A percentile compares a stretch with the other conserved stretches of the same genome.
phyloP scores from a whole-genome alignment of 2,329 filamentous ascomycete species.

The Helotiales sp. region DNA sequence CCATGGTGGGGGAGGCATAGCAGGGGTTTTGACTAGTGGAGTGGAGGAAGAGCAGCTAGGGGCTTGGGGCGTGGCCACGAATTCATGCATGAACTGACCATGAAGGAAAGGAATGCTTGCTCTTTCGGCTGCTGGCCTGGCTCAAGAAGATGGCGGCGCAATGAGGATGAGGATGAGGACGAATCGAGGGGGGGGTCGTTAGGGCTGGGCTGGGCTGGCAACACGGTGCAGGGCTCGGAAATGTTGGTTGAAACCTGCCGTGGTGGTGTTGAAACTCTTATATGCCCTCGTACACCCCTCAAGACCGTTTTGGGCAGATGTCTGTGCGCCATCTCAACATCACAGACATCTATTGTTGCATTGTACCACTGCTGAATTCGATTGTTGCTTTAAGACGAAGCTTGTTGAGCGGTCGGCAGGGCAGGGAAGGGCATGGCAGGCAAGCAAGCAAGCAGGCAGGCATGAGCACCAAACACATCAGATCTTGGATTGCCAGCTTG shows the following conservation, averaged over 20 bases:
- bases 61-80: slow-evolving; percentile 40
- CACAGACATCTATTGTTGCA: slow-evolving; percentile 33
- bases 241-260: slow-evolving; percentile 41
- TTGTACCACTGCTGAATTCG: slow-evolving; percentile 24
- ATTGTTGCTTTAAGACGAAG: slow-evolving; percentile 35
- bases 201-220: not conserved
- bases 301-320: slow-evolving; percentile 40
- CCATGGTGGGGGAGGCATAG: slow-evolving; percentile 37
- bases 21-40: slow-evolving; percentile 38
- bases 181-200: too few relatives aligned
- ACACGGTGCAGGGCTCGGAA: slow-evolving; percentile 25
- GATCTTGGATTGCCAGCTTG: slow-evolving; percentile 35
- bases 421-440: slow-evolving; percentile 15
- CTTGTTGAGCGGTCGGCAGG: slow-evolving; percentile 30
- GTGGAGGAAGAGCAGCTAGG: slow-evolving; percentile 34
- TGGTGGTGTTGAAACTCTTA: slow-evolving; percentile 42
- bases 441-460: slow-evolving; percentile 29
- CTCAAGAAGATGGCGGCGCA: slow-evolving; percentile 22
- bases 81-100: slow-evolving; percentile 46
- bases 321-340: slow-evolving; percentile 42
- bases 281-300: slow-evolving; percentile 34
- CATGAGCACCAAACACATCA: slow-evolving; percentile 34
- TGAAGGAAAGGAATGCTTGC: slow-evolving; percentile 34
- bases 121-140: slow-evolving; percentile 29
- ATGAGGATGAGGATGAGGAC: not conserved